Percentiles rank a stretch among this genome's conserved stretches.
These are phyloP conservation scores for Arabis alpina DNA, from an alignment of 345 rosid genomes.

Conservation along the genomic window DNA sequence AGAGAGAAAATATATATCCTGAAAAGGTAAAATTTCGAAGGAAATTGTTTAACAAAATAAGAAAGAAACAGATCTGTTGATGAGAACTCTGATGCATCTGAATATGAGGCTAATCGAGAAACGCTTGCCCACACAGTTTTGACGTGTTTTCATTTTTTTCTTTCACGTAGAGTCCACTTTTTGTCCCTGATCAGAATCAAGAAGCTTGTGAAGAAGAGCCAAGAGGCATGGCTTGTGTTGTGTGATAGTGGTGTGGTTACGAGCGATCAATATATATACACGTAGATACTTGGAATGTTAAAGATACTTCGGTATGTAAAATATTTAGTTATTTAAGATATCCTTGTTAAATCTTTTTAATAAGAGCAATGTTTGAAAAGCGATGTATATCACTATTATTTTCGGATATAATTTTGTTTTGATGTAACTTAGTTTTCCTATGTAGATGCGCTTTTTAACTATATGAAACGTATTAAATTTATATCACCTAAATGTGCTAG, in stretches of 20 bases:
- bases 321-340: background rate
- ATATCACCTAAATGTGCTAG: background rate
- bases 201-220: conserved; percentile 21
- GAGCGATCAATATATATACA: conserved; percentile 10
- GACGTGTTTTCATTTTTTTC: conserved; percentile 37
- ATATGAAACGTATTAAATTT: background rate
- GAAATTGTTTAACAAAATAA: background rate
- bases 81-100: conserved; percentile 44
- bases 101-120: conserved; percentile 42
- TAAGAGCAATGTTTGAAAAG: background rate
- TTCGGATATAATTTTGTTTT: background rate
- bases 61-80: conserved; percentile 42
- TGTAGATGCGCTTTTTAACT: background rate
- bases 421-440: background rate
- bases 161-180: background rate
- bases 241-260: conserved; percentile 21
- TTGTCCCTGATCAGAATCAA: background rate
- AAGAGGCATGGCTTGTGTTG: conserved; percentile 10
- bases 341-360: background rate
- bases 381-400: background rate
- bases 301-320: background rate
- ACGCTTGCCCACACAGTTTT: conserved; percentile 19
- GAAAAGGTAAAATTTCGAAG: background rate
- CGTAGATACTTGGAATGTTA: background rate
- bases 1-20: background rate